phyloP scores from a whole-genome alignment of 1,284 basidiomycete species.

The Inonotus hispidus region DNA sequence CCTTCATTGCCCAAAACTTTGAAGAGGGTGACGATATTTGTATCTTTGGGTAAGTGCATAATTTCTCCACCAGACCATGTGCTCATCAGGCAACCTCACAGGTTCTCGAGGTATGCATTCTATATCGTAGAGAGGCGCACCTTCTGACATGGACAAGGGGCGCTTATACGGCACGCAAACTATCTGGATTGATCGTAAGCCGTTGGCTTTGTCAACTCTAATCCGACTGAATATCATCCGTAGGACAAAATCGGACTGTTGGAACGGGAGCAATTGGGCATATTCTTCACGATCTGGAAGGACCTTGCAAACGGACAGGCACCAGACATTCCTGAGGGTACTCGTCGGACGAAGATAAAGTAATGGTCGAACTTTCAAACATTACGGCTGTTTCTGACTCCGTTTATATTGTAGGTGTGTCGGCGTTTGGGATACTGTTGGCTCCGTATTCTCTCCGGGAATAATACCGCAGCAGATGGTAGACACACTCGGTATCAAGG shows the following conservation, averaged over 20 bases:
- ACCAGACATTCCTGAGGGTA: slow-evolving; percentile 17
- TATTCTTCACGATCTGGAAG: slow-evolving; percentile 23
- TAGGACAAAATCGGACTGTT: slow-evolving; percentile 23
- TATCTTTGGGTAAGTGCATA: slow-evolving; percentile 23
- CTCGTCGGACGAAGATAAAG: slow-evolving; percentile 19
- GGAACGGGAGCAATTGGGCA: slow-evolving; percentile 17
- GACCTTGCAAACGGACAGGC: slow-evolving; percentile 16
- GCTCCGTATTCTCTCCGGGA: slow-evolving; percentile 18
- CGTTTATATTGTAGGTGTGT: slow-evolving; percentile 22
- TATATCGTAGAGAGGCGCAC: not conserved
- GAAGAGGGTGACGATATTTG: slow-evolving; percentile 24
- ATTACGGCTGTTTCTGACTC: not conserved
- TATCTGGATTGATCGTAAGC: slow-evolving; percentile 24
- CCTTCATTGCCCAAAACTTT: slow-evolving; percentile 25
- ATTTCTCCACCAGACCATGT: not conserved
- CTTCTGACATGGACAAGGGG: slow-evolving; percentile 16
- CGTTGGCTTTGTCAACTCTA: not conserved
- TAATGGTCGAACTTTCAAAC: not conserved
- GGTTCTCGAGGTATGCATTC: slow-evolving; percentile 18
- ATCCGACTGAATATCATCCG: not conserved
- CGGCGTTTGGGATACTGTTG: slow-evolving; percentile 29
- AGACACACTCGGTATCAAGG: slow-evolving; percentile 24
- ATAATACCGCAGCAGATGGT: slow-evolving; percentile 4
- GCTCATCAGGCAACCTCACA: not conserved
- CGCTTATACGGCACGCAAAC: slow-evolving; percentile 25